Evolutionary conservation across 2,329 filamentous ascomycete genomes (phyloP).

Genomic region (Phaeosphaeria sp.): DNA sequence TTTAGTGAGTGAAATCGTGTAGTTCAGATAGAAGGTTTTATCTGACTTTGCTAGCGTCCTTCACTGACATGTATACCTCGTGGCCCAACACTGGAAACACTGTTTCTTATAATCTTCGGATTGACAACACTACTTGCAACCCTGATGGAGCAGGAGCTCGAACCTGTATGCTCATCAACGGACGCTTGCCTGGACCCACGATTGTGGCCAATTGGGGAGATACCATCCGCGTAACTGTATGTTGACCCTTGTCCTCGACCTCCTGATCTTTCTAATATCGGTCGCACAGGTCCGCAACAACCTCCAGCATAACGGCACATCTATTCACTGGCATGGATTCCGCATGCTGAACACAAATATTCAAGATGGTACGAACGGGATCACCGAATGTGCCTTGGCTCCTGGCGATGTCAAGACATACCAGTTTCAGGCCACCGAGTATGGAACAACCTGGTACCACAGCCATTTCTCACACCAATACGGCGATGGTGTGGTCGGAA

Average conservation of each 20-base stretch:
- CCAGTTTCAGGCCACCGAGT: conserved; percentile 37
- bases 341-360: conserved; percentile 62
- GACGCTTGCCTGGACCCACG: conserved; percentile 65
- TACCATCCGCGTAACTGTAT: conserved; percentile 40
- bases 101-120: conserved; percentile 42
- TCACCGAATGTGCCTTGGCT: conserved; percentile 53
- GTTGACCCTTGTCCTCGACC: not conserved
- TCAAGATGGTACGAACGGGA: conserved; percentile 60
- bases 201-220: conserved; percentile 61
- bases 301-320: conserved; percentile 63
- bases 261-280: not conserved
- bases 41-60: conserved; percentile 31
- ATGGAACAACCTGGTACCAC: conserved; percentile 49
- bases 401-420: conserved; percentile 54
- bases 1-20: conserved; percentile 20
- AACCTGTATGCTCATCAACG: conserved; percentile 48
- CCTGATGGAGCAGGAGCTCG: conserved; percentile 47
- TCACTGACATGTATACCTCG: conserved; percentile 50
- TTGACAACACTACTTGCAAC: conserved; percentile 51
- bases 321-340: conserved; percentile 69
- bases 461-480: conserved; percentile 53
- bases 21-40: not conserved
- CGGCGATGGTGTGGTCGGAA: conserved; percentile 50
- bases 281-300: conserved; percentile 56
- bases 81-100: conserved; percentile 47